Percentiles rank a stretch among this genome's conserved stretches.
Evolutionary conservation across 805 yeast species (phyloP).

Genomic region (Cephaloascus fragrans): DNA sequence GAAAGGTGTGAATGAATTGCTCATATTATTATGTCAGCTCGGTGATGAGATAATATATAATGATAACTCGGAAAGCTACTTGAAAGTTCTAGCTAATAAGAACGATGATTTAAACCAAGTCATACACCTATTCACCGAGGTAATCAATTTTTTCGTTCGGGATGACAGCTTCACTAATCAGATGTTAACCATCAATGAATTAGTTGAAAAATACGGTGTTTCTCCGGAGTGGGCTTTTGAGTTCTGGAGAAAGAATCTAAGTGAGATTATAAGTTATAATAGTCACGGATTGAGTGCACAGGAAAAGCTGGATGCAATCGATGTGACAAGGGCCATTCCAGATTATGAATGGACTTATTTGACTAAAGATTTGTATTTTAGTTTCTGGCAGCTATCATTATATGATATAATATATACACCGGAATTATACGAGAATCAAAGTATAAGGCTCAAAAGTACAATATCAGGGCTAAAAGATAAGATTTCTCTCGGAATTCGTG

Average conservation of each 20-base stretch:
- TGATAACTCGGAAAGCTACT: slow-evolving; percentile 28
- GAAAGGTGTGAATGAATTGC: slow-evolving; percentile 49
- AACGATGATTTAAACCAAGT: slow-evolving; percentile 65
- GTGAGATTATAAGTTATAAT: slow-evolving; percentile 11
- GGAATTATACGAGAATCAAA: slow-evolving; percentile 38
- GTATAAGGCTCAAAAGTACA: slow-evolving; percentile 24
- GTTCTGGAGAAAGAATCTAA: slow-evolving; percentile 53
- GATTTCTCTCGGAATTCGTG: slow-evolving; percentile 16
- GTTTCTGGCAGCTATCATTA: slow-evolving; percentile 67
- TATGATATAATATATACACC: slow-evolving; percentile 58
- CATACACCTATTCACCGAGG: slow-evolving; percentile 53
- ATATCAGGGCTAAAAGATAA: slow-evolving; percentile 24
- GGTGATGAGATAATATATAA: slow-evolving; percentile 26
- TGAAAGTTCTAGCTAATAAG: slow-evolving; percentile 62
- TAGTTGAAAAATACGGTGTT: slow-evolving; percentile 33
- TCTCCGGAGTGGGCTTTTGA: slow-evolving; percentile 63
- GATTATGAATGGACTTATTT: slow-evolving; percentile 16
- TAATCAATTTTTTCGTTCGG: slow-evolving; percentile 42
- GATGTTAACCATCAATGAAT: slow-evolving; percentile 29
- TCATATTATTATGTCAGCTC: slow-evolving; percentile 49
- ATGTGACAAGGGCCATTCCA: slow-evolving; percentile 3
- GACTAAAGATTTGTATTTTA: slow-evolving; percentile 34
- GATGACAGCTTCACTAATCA: slow-evolving; percentile 18
- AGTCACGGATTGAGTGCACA: neutral
- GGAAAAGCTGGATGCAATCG: slow-evolving; percentile 1